Percentiles rank a stretch among this genome's conserved stretches.
Evolutionary conservation across 2,329 filamentous ascomycete genomes (phyloP).

Genomic region (Fusarium pseudocircinatum): DNA sequence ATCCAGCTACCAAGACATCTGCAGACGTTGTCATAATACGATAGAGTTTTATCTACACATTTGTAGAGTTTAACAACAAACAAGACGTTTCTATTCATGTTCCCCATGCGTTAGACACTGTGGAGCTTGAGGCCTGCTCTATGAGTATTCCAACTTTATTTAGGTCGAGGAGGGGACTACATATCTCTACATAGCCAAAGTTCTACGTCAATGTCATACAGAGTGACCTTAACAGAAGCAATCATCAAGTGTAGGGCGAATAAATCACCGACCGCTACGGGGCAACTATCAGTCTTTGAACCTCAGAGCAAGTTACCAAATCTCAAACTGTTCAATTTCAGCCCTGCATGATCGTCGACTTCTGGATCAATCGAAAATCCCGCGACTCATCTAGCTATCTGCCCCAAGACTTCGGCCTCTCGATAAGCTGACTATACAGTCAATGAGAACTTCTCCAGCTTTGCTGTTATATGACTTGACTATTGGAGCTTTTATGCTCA

Average conservation of each 20-base stretch:
- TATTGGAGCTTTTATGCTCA: neutral
- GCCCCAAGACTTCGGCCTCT: no score
- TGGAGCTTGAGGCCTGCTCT: neutral
- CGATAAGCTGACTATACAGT: neutral
- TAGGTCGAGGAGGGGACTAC: rapidly evolving
- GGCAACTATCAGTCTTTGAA: no score
- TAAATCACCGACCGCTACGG: neutral
- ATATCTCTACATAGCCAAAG: neutral
- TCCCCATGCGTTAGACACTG: no score
- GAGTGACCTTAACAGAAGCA: neutral
- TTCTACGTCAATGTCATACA: neutral
- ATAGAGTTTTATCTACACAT: neutral
- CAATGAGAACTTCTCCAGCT: neutral
- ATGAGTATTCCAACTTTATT: neutral
- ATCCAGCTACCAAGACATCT: neutral
- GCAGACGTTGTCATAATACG: no score
- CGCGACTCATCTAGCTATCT: neutral
- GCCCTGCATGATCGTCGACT: neutral
- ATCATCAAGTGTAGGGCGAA: neutral
- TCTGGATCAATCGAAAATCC: neutral
- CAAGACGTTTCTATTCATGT: neutral
- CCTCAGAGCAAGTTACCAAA: neutral
- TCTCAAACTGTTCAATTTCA: neutral
- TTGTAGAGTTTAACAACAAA: neutral
- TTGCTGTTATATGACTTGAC: neutral